Conservation (phyloP, 2,329 filamentous ascomycete species). For the Cordyceps pruinosa region DNA sequence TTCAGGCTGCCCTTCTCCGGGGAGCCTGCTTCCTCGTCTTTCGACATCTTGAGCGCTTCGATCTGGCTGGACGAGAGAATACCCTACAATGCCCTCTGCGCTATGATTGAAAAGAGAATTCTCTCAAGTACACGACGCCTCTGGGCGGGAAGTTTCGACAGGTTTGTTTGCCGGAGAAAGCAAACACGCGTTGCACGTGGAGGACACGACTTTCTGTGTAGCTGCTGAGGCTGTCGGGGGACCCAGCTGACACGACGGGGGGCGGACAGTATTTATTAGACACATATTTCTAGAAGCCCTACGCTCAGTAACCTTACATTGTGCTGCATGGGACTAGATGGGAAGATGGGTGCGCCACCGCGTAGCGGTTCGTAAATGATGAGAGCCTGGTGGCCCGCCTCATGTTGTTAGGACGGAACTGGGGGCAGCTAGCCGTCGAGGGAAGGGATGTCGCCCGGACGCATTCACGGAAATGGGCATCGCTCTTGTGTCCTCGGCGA, state of each 20-base stretch:
- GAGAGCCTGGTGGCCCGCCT: neutral
- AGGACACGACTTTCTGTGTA: neutral
- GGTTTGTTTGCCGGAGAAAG: slow-evolving; percentile 6
- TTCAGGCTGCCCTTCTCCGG: neutral
- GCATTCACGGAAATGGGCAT: slow-evolving; percentile 3
- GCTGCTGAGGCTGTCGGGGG: neutral
- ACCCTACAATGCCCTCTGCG: too few relatives aligned
- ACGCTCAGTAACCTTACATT: neutral
- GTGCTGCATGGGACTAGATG: neutral
- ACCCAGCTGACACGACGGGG: neutral
- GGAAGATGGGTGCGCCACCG: slow-evolving; percentile 8
- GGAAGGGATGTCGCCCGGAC: neutral
- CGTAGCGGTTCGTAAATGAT: neutral
- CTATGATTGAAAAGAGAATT: neutral
- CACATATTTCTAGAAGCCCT: slow-evolving; percentile 1
- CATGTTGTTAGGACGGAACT: neutral
- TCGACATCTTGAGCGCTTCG: neutral
- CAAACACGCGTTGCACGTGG: slow-evolving; percentile 9
- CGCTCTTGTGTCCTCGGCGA: neutral
- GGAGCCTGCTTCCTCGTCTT: slow-evolving; percentile 7
- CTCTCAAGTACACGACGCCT: neutral
- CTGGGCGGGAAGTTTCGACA: neutral
- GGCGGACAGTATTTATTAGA: slow-evolving; percentile 7
- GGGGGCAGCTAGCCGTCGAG: neutral
- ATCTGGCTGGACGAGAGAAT: neutral